Conservation (phyloP, 1,139 yeast genomes). For the Taphrina flavorubra region DNA sequence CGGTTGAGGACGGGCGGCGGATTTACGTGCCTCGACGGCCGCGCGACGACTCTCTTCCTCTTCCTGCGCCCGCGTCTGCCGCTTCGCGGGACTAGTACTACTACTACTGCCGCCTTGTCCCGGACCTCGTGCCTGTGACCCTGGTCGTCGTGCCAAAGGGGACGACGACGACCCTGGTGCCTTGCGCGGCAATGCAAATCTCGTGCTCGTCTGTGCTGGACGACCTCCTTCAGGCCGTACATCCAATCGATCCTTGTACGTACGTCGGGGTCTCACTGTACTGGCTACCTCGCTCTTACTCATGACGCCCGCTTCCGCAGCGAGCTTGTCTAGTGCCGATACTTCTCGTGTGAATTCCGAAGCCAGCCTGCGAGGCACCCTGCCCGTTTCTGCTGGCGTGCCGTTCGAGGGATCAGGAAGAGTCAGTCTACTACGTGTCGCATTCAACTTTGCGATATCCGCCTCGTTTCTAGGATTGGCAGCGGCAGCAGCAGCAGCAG, state of each 20-base stretch:
- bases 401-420: background rate
- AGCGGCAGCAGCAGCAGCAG: no score
- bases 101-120: background rate
- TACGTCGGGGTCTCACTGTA: conserved; percentile 21
- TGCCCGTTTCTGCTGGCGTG: background rate
- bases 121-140: background rate
- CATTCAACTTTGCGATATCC: background rate
- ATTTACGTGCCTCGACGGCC: conserved; percentile 22
- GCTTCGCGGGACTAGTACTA: background rate
- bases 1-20: conserved; percentile 17
- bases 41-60: conserved; percentile 7
- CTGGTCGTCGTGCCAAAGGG: background rate
- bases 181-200: conserved; percentile 12
- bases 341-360: conserved; percentile 21
- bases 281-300: conserved; percentile 15
- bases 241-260: conserved; percentile 25
- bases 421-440: conserved; percentile 5
- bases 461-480: background rate
- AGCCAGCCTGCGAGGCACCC: conserved; percentile 1
- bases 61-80: conserved; percentile 14
- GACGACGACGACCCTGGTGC: background rate
- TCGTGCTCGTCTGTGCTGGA: conserved; percentile 5
- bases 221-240: conserved; percentile 18
- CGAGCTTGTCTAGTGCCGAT: conserved; percentile 22
- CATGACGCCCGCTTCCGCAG: conserved; percentile 26